Evolutionary conservation across 2,329 filamentous ascomycete species (phyloP), one percentile per base, ranked within the genome.

Genomic region (Pyrenochaeta sp.): DNA sequence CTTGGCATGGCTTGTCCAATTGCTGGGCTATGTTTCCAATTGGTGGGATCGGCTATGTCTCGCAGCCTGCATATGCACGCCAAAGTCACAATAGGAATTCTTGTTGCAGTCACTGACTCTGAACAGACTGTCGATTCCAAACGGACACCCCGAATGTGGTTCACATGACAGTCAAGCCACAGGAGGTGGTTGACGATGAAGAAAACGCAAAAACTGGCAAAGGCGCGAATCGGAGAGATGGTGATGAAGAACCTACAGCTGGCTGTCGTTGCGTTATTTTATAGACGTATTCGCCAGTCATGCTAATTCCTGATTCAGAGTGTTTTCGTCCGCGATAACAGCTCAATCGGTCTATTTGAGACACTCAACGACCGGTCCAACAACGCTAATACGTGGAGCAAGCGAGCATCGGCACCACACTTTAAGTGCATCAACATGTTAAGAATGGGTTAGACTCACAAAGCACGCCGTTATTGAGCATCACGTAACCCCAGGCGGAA

Each of bases 151-250:
- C 90, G 7, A 96, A 96, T 63, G 90, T 96, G 23, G 87, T 97
- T n/a, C 92, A 97, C 76, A 96, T 97, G 92, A 94, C 90, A 5
- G 87, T 97, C 65, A 90, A 91, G 65, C 92, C 92, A 2, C 89
- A 92, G 70, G 91, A 96, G 70, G 84, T 90, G 33, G 81, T 94
- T 56, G 89, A 96, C 61, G 89, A 96, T 60, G 92, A 95, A 68
- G 87, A 89, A 61, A 89, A 91, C 63, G 87, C 89, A 51, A 89
- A 88, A 70, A 84, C 85, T 30, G 83, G 84, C 53, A 90, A 89
- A 74, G 76, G 79, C 45, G 76, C 78, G 21, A 67, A 54, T 60
- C 66, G 77, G 35, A 79, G 84, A 56, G 85, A 87, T 40, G 81
- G 81, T 23, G 80, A 80, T 31, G 84, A 87, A 55, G 78, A 80